These are phyloP conservation scores for Xylariaceae sp. DNA, from an alignment of 2,329 filamentous ascomycete species.

Conservation along the genomic window DNA sequence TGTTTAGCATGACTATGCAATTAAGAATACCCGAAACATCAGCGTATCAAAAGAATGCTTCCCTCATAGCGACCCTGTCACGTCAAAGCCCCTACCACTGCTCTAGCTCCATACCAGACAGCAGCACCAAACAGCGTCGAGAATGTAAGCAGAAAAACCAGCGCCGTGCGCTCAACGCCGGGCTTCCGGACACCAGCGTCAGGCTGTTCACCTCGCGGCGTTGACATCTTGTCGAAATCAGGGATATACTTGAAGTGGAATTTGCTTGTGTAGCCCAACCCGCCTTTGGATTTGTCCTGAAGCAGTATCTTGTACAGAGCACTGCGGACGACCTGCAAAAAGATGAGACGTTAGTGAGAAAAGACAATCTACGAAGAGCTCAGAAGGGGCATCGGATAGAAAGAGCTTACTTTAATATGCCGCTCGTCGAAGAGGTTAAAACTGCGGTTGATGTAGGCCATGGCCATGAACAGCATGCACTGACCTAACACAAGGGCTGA, in stretches of 20 bases:
- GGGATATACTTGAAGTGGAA: constrained; percentile 73
- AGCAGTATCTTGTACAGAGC: constrained; percentile 59
- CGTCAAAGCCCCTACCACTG: constrained; percentile 2
- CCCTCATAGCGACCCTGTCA: background rate
- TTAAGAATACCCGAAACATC: too few relatives aligned
- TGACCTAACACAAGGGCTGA: constrained; percentile 59
- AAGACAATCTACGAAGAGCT: background rate
- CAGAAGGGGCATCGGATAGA: background rate
- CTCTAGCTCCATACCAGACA: constrained; percentile 14
- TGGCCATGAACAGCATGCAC: constrained; percentile 59
- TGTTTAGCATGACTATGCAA: too few relatives aligned
- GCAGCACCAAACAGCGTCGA: constrained; percentile 10
- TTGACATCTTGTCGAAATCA: constrained; percentile 35
- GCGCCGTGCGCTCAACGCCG: constrained; percentile 30
- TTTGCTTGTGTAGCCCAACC: constrained; percentile 56
- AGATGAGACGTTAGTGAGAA: constrained; percentile 19
- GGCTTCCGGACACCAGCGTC: constrained; percentile 28
- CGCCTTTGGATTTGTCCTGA: constrained; percentile 54
- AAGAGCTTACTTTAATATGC: constrained; percentile 44
- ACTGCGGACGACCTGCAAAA: constrained; percentile 40
- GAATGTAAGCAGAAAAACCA: constrained; percentile 21
- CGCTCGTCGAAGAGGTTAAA: constrained; percentile 38
- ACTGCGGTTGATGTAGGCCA: constrained; percentile 44
- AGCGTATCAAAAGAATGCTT: too few relatives aligned
- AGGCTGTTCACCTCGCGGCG: constrained; percentile 27